Base-by-base conservation (phyloP, 495 filamentous ascomycete genomes). In the Pseudotulostoma volvatum region DNA sequence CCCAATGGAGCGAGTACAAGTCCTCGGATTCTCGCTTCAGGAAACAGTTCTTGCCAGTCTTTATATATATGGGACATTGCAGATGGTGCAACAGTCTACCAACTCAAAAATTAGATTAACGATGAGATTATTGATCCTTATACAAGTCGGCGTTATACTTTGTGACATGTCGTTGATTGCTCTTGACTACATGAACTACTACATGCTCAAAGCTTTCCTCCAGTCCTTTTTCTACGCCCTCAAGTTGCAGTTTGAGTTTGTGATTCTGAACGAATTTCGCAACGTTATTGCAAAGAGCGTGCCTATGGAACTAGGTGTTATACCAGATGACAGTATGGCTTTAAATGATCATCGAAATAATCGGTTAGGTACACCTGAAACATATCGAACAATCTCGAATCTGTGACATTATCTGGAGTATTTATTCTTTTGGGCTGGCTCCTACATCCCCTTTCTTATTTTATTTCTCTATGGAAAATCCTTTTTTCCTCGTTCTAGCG, bases 1-100 rank as follows among this genome's bases (percentile, higher is more conserved):
- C 30, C 37, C 64, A 41, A 60, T 59, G 46, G 66, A 69, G 41
- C 60, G 59, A 34, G 51, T 68, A 14, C 66, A 70, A 44, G 54
- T 68, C 36, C 55, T 58, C 20, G 47, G 51, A 32, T 69, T 70
- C 48, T 60, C 46, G 34, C 18, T 66, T 5, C 66, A 70, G 44
- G 66, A 70, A 45, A 39, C 52, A 21, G 38, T 63, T 39, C 57
- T 70, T 39, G 66, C 64, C 0, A 45, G 42, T 2, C 41, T 70
- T 20, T 70, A 70, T 48, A 56, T 69, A 43, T 37, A 37, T 37
- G 35, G 35, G 11, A 37, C 35, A n/a, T 7, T 20, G 31, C 21
- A 41, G 36, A 41, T 41, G 33, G 33, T 34, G 5, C 39, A 41
- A 25, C 14, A 41, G 17, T 41, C 39, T 4, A 30, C 36, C 33